Evolutionary conservation across 495 filamentous ascomycete species (phyloP).

Genomic region (Annulohypoxylon nitens): DNA sequence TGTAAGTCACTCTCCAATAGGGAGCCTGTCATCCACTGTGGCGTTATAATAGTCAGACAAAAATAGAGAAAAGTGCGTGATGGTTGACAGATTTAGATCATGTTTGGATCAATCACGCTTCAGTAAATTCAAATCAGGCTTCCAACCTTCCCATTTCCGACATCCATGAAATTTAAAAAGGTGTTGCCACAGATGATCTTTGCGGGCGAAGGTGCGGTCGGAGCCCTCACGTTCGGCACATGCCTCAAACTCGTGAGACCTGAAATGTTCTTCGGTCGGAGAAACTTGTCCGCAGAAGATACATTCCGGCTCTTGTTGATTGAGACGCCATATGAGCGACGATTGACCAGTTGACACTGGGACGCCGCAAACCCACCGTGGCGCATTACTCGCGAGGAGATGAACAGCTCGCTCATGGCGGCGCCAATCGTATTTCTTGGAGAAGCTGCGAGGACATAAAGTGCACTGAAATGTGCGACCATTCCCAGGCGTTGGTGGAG

Average conservation of each 20-base stretch:
- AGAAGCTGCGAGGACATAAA: slow-evolving; percentile 33
- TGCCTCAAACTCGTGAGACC: slow-evolving; percentile 67
- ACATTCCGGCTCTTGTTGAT: slow-evolving; percentile 59
- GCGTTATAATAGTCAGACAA: too few relatives aligned
- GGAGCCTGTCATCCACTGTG: too few relatives aligned
- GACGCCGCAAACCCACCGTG: slow-evolving; percentile 36
- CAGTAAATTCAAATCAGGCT: slow-evolving; percentile 54
- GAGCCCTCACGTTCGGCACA: slow-evolving; percentile 65
- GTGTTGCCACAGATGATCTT: slow-evolving; percentile 75
- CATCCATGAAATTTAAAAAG: slow-evolving; percentile 70
- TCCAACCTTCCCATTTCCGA: slow-evolving; percentile 59
- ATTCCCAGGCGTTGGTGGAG: background rate
- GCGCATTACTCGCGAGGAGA: slow-evolving; percentile 5
- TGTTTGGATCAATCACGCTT: slow-evolving; percentile 2
- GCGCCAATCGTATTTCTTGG: slow-evolving; percentile 34
- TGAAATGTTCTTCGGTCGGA: slow-evolving; percentile 62
- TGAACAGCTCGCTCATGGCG: slow-evolving; percentile 39
- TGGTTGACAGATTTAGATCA: background rate
- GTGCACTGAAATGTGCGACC: slow-evolving; percentile 24
- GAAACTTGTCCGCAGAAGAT: slow-evolving; percentile 61
- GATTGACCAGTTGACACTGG: slow-evolving; percentile 27
- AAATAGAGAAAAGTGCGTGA: too few relatives aligned
- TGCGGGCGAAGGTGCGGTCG: slow-evolving; percentile 70
- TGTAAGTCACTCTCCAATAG: too few relatives aligned
- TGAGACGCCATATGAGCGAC: slow-evolving; percentile 33